Conservation (phyloP, 495 filamentous ascomycete genomes). For the Hyaloscypha bicolor region DNA sequence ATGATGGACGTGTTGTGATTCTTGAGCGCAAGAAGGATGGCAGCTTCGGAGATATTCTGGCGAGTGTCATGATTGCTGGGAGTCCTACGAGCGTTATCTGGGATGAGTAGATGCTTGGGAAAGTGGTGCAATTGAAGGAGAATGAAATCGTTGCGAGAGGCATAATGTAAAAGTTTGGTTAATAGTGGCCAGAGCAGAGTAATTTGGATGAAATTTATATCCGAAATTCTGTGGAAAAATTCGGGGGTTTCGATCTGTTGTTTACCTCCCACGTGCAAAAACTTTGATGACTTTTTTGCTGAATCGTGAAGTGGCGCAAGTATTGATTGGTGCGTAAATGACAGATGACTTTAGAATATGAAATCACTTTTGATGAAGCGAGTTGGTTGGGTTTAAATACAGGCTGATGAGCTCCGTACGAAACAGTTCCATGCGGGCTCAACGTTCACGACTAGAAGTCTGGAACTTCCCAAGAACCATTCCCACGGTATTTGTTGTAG, state of each 20-base stretch:
- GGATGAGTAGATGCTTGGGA: slow-evolving; percentile 43
- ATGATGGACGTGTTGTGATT: slow-evolving; percentile 59
- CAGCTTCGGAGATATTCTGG: slow-evolving; percentile 52
- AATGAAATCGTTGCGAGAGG: background rate
- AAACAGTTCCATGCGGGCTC: background rate
- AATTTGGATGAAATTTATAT: no score
- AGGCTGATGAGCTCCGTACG: background rate
- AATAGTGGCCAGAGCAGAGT: background rate
- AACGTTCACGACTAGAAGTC: background rate
- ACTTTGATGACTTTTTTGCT: no score
- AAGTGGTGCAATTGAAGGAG: background rate
- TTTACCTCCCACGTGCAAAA: no score
- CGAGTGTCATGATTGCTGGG: slow-evolving; percentile 49
- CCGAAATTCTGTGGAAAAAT: no score
- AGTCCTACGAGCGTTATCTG: slow-evolving; percentile 62
- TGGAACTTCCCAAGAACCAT: background rate
- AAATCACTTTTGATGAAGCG: no score
- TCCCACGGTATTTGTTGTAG: background rate
- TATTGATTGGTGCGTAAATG: no score
- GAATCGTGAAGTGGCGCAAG: no score
- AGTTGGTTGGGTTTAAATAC: no score
- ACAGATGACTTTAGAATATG: no score
- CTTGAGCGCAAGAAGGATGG: slow-evolving; percentile 62
- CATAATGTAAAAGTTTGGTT: background rate
- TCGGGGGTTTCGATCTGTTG: no score